These are phyloP conservation scores for Sphaerobolus stellatus DNA, from an alignment of 1,284 basidiomycete genomes.

Conservation along the genomic window DNA sequence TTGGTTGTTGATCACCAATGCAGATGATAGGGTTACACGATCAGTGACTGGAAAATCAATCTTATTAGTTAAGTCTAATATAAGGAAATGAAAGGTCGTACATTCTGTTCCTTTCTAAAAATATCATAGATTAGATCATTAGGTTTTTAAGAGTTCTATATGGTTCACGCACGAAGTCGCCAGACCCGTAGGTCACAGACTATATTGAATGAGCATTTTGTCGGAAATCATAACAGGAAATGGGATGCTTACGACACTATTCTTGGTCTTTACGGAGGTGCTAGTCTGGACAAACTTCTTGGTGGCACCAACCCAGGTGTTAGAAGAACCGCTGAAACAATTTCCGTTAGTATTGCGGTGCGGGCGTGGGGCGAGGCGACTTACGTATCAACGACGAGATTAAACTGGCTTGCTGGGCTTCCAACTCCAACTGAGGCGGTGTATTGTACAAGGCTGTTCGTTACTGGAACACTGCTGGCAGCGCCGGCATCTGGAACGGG, in stretches of 20 bases:
- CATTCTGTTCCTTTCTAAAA: constrained; percentile 45
- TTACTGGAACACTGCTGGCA: constrained; percentile 2
- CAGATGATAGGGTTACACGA: constrained; percentile 25
- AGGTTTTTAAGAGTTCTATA: too few relatives aligned
- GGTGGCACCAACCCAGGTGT: constrained; percentile 55
- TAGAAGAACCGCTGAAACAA: constrained; percentile 24
- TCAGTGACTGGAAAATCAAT: constrained; percentile 31
- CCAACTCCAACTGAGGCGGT: neutral
- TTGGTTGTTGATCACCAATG: constrained; percentile 30
- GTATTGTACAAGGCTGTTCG: neutral
- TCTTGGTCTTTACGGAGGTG: constrained; percentile 44
- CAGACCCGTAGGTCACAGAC: constrained; percentile 51
- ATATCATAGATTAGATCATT: neutral
- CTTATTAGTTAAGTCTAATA: neutral
- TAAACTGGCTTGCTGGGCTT: neutral
- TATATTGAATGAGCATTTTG: neutral
- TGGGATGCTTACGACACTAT: constrained; percentile 31
- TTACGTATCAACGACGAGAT: constrained; percentile 1
- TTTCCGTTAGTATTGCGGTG: neutral
- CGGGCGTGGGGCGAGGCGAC: neutral
- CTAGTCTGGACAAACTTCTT: constrained; percentile 41
- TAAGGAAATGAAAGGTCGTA: constrained; percentile 19
- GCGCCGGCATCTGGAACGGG: neutral
- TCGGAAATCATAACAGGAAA: neutral
- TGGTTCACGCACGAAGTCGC: constrained; percentile 33